Evolutionary conservation across 2,329 filamentous ascomycete genomes (phyloP).

Genomic region (Alternaria sp.): DNA sequence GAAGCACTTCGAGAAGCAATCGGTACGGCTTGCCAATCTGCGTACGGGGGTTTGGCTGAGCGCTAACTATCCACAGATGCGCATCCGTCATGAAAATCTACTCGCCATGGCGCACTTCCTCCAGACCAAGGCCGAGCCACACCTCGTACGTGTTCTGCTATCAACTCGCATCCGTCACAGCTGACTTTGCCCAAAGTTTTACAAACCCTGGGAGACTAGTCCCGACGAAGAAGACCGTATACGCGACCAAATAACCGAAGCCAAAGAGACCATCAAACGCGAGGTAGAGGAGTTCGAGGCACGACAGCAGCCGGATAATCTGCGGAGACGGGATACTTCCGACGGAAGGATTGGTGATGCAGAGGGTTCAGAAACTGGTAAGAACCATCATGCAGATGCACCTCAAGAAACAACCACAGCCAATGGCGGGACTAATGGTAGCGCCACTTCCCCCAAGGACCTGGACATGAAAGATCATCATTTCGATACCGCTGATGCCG

Average conservation of each 20-base stretch:
- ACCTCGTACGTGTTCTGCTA: slow-evolving; percentile 68
- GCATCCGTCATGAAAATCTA: slow-evolving; percentile 75
- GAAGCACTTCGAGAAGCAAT: slow-evolving; percentile 76
- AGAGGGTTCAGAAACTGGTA: slow-evolving; percentile 32
- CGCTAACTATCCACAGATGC: slow-evolving; percentile 67
- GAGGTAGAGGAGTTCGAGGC: slow-evolving; percentile 72
- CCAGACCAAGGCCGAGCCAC: slow-evolving; percentile 74
- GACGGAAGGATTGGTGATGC: slow-evolving; percentile 27
- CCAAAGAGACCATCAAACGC: slow-evolving; percentile 68
- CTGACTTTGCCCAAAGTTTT: slow-evolving; percentile 68
- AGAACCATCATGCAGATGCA: slow-evolving; percentile 35
- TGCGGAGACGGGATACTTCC: slow-evolving; percentile 28
- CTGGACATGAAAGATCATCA: slow-evolving; percentile 39
- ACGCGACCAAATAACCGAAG: slow-evolving; percentile 72
- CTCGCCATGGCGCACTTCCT: slow-evolving; percentile 77
- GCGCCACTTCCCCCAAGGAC: slow-evolving; percentile 30
- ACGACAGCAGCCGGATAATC: slow-evolving; percentile 42
- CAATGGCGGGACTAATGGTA: slow-evolving; percentile 41
- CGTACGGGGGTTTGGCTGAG: neutral
- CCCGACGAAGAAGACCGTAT: slow-evolving; percentile 75
- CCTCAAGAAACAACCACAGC: slow-evolving; percentile 23
- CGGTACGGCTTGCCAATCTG: slow-evolving; percentile 63
- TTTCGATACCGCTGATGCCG: slow-evolving; percentile 26
- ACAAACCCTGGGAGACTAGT: slow-evolving; percentile 82
- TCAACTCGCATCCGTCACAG: slow-evolving; percentile 9